Evolutionary conservation across 352 stramenopile genomes (phyloP), one percentile per base, ranked within the genome.

Genomic region (Saprolegnia diclina): DNA sequence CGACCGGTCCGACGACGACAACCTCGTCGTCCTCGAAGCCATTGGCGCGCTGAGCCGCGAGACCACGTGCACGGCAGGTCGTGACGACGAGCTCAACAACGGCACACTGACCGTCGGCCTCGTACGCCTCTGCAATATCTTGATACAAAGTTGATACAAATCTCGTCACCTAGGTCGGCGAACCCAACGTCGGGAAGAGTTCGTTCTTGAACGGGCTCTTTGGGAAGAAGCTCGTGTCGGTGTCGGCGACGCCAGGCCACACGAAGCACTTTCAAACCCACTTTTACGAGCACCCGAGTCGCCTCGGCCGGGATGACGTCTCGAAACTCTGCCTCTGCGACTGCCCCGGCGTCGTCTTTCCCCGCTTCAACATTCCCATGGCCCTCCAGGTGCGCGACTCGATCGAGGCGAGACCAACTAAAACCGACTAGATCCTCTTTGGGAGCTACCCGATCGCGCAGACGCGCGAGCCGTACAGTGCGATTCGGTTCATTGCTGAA

Each of bases 221-320:
- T 48, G 80, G 74, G 6, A 79, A 81, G 64, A 94, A 92, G 64
- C 78, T 92, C 38, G 84, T 91, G 44, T 90, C 83, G 54, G 85
- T 92, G 10, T 92, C 86, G 19, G 76, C 84, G 26, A 92, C 85
- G 0, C 84, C 86, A 0, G 86, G 86, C 0, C 84, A 90, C 66
- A 94, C 86, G 0, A 94, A 94, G 72, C 84, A 92, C 70, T 66
- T 91, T 52, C 86, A 94, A 64, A 92, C 85, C 18, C 83, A 92
- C 59, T 90, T 83, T 63, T 88, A 90, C 44, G 77, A 89, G 10
- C 77, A 74, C 24, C 75, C 75, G 0, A 78, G 89, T 48, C 79
- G 85, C 65, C 67, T 92, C 13, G 73, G 77, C 29, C 75, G 76
- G 16, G 71, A 72, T 18, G 64, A 65, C n/a, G 56, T 83, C 45